These are phyloP conservation scores for Candida gorgasii DNA, from an alignment of 805 yeast species.

Conservation along the genomic window DNA sequence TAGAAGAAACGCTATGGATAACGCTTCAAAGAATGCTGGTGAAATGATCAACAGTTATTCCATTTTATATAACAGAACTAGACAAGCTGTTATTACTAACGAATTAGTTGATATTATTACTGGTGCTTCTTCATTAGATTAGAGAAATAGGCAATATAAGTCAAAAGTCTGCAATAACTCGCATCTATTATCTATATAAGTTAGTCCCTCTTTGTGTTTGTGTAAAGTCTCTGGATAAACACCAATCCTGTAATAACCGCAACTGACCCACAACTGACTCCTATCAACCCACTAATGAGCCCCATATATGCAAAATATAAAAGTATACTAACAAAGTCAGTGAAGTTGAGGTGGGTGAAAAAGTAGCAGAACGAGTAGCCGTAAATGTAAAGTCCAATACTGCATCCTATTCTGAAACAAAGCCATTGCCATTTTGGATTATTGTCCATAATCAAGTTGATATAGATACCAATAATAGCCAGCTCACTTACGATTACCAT, in stretches of 20 bases:
- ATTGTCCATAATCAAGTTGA: constrained; percentile 54
- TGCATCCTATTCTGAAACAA: constrained; percentile 65
- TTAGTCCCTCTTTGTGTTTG: constrained; percentile 57
- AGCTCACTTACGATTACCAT: constrained; percentile 68
- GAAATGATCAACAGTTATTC: constrained; percentile 97
- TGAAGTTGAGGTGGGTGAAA: constrained; percentile 54
- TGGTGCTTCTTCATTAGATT: constrained; percentile 98
- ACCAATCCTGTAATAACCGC: constrained; percentile 67
- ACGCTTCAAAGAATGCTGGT: constrained; percentile 99
- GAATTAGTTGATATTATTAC: constrained; percentile 99
- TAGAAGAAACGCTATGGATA: constrained; percentile 99
- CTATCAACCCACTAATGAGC: constrained; percentile 60
- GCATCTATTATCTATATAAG: background rate
- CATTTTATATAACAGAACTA: constrained; percentile 97
- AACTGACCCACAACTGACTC: constrained; percentile 73
- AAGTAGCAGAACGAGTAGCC: constrained; percentile 69
- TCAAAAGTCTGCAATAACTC: background rate
- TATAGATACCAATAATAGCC: constrained; percentile 66
- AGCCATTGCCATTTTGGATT: constrained; percentile 83
- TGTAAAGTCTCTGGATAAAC: constrained; percentile 64
- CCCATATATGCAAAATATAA: constrained; percentile 73
- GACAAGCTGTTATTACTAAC: constrained; percentile 99
- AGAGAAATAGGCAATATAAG: too few species aligned
- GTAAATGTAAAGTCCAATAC: constrained; percentile 72
- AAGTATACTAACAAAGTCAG: constrained; percentile 65